Evolutionary conservation across 2,329 filamentous ascomycete species (phyloP).

Genomic region (Clonostachys chloroleuca): DNA sequence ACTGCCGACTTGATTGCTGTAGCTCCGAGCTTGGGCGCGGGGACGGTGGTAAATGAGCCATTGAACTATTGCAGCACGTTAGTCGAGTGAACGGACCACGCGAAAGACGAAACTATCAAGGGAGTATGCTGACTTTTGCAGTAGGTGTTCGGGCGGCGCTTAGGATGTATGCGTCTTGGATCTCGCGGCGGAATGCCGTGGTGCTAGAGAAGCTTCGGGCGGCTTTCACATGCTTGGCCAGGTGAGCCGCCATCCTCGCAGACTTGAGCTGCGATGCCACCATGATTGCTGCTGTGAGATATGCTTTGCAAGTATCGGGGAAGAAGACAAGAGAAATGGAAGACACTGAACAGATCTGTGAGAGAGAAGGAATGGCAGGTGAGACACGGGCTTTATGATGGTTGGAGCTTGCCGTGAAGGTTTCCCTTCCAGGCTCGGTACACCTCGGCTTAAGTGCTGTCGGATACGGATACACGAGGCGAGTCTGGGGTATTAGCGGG

Average conservation of each 20-base stretch:
- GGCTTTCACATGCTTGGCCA: slow-evolving; percentile 32
- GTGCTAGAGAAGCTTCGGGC: slow-evolving; percentile 42
- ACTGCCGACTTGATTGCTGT: slow-evolving; percentile 89
- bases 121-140: slow-evolving; percentile 59
- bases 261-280: slow-evolving; percentile 23
- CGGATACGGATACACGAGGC: no score
- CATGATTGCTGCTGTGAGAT: slow-evolving; percentile 15
- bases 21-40: slow-evolving; percentile 84
- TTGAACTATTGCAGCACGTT: slow-evolving; percentile 69
- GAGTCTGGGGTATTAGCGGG: no score
- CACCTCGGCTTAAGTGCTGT: slow-evolving; percentile 26
- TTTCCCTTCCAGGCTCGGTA: slow-evolving; percentile 15
- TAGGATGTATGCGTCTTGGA: slow-evolving; percentile 91
- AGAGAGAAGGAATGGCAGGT: slow-evolving; percentile 1
- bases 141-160: slow-evolving; percentile 87
- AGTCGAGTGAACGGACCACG: background rate
- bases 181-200: slow-evolving; percentile 51
- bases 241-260: slow-evolving; percentile 23
- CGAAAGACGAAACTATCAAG: background rate
- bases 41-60: slow-evolving; percentile 77
- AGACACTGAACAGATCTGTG: slow-evolving; percentile 1
- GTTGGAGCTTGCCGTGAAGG: background rate
- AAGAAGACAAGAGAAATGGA: no score
- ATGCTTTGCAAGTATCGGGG: no score
- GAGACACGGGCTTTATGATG: background rate